Base-by-base conservation (phyloP, 2,329 filamentous ascomycete species). In the Emmonsiellopsis sp. region DNA sequence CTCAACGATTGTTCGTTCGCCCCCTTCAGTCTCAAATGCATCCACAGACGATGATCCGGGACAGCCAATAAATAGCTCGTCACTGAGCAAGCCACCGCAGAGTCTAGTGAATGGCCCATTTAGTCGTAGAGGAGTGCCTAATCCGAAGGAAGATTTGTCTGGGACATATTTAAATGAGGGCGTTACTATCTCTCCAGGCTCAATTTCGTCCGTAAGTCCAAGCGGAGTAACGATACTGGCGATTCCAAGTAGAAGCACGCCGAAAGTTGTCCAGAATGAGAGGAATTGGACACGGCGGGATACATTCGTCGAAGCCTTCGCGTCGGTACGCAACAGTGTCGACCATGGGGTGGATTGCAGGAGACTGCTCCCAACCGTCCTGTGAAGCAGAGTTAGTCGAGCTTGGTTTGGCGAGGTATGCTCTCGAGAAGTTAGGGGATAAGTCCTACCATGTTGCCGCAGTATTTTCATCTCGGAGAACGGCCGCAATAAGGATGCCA, bases 141-240 rank as follows among this genome's bases (percentile, higher is more conserved):
- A 49, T 1, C 63, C 62, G 49, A 69, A 70, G 0, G 66, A 55
- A 6, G 66, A 64, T 1, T 51, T 50, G 47, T 73, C 71, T n/a
- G 52, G 45, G 6, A 64, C 54, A 39, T 73, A 72, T 44, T 60
- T 42, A 49, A 74, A 73, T 9, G n/a, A 9, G 8, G 14, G 9
- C 9, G 10, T 44, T 14, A 10, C 14, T 10, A 5, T 9, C 14
- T 27, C 7, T 14, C n/a, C 21, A 5, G 54, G 51, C 1, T 54
- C 58, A 9, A 69, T 37, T 9, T 60, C 56, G 13, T 73, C 66
- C 31, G 68, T 65, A 0, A 74, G 56, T 2, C 71, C 71, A 2
- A 74, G 58, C 1, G 71, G 71, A 1, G 71, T 73, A 1, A 73
- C 57, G 2, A 73, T 61, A 43, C 68, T 68, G 13, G 71, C 62